These are phyloP conservation scores for Pichia cabralensis DNA, from an alignment of 805 yeast species.

Conservation along the genomic window DNA sequence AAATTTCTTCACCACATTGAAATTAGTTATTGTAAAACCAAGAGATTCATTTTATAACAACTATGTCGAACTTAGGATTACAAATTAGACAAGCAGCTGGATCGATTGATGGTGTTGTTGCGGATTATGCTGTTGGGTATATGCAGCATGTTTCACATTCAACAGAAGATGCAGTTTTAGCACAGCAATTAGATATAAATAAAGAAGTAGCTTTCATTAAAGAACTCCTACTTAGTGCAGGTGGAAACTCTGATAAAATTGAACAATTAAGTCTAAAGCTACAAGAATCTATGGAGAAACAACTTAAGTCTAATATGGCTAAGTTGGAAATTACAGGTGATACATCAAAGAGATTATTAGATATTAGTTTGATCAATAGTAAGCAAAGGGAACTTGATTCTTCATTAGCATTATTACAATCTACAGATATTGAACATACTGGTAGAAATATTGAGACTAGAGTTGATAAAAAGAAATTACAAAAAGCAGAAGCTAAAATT, in stretches of 20 bases:
- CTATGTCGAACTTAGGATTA: constrained; percentile 27
- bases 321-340: constrained; percentile 75
- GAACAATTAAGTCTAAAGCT: constrained; percentile 36
- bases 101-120: constrained; percentile 73
- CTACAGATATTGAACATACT: constrained; percentile 81
- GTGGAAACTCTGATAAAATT: constrained; percentile 58
- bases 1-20: not conserved
- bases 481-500: constrained; percentile 94
- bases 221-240: constrained; percentile 66
- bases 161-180: constrained; percentile 74
- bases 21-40: not conserved
- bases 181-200: constrained; percentile 58
- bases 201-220: constrained; percentile 61
- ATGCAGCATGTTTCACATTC: constrained; percentile 70
- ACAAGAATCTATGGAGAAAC: constrained; percentile 37
- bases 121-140: constrained; percentile 88
- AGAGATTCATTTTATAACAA: not conserved
- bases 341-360: constrained; percentile 76
- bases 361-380: constrained; percentile 61
- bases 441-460: constrained; percentile 88
- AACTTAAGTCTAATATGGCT: constrained; percentile 57
- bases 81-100: constrained; percentile 85
- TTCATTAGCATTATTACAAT: constrained; percentile 67
- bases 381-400: constrained; percentile 67
- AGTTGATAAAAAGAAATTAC: constrained; percentile 93